Conservation (phyloP, 768 basidiomycete genomes). For the Suillus subaureus region DNA sequence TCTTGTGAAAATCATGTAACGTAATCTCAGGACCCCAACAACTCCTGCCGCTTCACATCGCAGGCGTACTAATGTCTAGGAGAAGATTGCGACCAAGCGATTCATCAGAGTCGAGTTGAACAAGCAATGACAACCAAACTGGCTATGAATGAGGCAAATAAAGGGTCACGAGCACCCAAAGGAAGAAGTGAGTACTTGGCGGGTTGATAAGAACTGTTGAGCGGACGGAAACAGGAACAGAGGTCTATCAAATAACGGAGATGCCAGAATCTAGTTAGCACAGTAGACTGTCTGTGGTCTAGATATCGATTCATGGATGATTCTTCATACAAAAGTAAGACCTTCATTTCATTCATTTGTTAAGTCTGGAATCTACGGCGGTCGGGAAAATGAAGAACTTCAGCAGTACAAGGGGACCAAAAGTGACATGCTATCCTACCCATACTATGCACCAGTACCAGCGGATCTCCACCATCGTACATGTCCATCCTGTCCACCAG, state of each 20-base stretch:
- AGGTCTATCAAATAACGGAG: neutral
- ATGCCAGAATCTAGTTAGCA: neutral
- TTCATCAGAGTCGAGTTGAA: neutral
- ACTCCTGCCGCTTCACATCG: no score
- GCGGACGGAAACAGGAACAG: neutral
- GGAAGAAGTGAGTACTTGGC: neutral
- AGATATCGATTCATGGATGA: neutral
- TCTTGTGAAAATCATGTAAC: neutral
- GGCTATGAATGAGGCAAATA: neutral
- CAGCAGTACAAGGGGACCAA: neutral
- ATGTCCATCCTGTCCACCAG: constrained; percentile 72
- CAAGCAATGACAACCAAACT: neutral
- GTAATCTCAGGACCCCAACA: neutral
- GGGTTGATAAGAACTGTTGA: neutral
- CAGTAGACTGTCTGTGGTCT: neutral
- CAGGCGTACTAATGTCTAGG: neutral
- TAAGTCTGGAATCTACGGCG: constrained; percentile 3
- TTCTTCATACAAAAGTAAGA: neutral
- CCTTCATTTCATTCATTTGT: constrained; percentile 5
- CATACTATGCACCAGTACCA: constrained; percentile 40
- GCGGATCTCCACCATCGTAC: constrained; percentile 82
- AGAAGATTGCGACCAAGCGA: neutral
- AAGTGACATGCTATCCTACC: neutral
- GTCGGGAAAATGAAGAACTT: neutral
- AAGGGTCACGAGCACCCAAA: neutral